A percentile compares a stretch with the other conserved stretches of the same genome.
Conservation (phyloP, 306 rosid species). For the Quercus berberidifolia region DNA sequence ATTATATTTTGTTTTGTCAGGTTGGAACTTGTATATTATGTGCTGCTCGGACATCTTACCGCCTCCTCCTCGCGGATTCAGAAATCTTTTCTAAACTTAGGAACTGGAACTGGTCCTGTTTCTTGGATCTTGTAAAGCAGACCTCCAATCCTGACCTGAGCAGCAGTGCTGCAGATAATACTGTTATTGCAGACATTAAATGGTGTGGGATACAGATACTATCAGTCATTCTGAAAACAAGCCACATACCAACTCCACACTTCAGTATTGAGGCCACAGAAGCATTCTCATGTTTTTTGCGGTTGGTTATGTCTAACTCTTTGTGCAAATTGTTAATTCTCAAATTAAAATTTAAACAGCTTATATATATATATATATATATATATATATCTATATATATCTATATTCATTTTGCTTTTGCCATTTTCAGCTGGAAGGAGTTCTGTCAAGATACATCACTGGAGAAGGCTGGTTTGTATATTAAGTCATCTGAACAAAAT, state of each 20-base stretch:
- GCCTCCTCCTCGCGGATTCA: constrained; percentile 53
- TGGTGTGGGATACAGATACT: constrained; percentile 70
- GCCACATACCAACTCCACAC: constrained; percentile 41
- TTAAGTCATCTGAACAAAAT: constrained; percentile 31
- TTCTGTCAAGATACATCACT: constrained; percentile 71
- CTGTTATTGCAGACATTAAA: constrained; percentile 37
- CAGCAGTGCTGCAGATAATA: constrained; percentile 2
- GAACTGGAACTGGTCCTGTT: constrained; percentile 92
- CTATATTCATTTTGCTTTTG: constrained; percentile 17
- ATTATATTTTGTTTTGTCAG: constrained; percentile 21
- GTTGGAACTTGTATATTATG: constrained; percentile 30
- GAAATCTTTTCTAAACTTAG: constrained; percentile 59
- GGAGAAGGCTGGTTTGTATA: constrained; percentile 64
- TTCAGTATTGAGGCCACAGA: constrained; percentile 44
- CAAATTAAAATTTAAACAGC: constrained; percentile 7
- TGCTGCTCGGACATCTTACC: constrained; percentile 63
- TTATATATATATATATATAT: not conserved
- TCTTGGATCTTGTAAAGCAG: constrained; percentile 42
- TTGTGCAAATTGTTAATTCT: constrained; percentile 6
- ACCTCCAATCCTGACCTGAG: constrained; percentile 15
- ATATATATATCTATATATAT: not conserved
- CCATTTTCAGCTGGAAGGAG: constrained; percentile 72
- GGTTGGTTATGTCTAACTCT: constrained; percentile 43
- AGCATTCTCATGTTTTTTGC: constrained; percentile 52
- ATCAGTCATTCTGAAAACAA: constrained; percentile 47